Percentiles rank a stretch among this genome's conserved stretches.
phyloP scores from a whole-genome alignment of 2,329 filamentous ascomycete species.

The Aspergillus thermomutatus region DNA sequence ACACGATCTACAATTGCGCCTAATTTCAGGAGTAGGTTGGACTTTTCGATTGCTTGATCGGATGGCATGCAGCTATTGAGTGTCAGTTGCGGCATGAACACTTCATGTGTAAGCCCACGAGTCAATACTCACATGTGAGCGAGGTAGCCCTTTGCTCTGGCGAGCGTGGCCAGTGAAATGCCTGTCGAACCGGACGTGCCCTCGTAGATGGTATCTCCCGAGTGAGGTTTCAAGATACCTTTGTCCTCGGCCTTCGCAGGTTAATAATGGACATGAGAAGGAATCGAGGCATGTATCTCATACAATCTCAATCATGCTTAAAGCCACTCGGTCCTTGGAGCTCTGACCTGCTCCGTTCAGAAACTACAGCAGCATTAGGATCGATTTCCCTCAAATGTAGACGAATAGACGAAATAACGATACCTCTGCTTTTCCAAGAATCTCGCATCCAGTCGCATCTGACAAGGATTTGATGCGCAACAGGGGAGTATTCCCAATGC shows the following conservation, averaged over 20 bases:
- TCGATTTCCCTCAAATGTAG: not conserved
- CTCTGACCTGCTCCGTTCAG: conserved; percentile 91
- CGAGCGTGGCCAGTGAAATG: conserved; percentile 87
- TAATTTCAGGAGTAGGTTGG: conserved; percentile 79
- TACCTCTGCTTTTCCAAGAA: conserved; percentile 87
- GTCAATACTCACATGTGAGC: conserved; percentile 68
- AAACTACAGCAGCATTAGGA: conserved; percentile 51
- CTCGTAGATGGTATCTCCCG: conserved; percentile 94
- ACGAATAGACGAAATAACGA: conserved; percentile 1
- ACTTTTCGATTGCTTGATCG: conserved; percentile 86
- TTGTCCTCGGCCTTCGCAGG: conserved; percentile 66
- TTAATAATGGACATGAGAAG: conserved; percentile 6
- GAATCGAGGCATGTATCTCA: conserved; percentile 1
- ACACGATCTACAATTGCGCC: conserved; percentile 93
- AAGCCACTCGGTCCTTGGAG: conserved; percentile 90
- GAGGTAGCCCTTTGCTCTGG: conserved; percentile 81
- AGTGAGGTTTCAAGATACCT: conserved; percentile 71
- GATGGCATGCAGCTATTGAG: conserved; percentile 75
- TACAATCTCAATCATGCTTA: conserved; percentile 75
- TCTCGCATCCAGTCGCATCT: conserved; percentile 79
- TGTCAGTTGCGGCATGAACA: conserved; percentile 10
- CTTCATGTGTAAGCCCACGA: not conserved
- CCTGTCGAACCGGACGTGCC: conserved; percentile 95
- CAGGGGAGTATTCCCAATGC: conserved; percentile 90
- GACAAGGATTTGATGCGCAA: conserved; percentile 82